Percentiles rank a stretch among this genome's conserved stretches.
Conservation (phyloP, 768 basidiomycete genomes). For the Rhizopogon salebrosus region DNA sequence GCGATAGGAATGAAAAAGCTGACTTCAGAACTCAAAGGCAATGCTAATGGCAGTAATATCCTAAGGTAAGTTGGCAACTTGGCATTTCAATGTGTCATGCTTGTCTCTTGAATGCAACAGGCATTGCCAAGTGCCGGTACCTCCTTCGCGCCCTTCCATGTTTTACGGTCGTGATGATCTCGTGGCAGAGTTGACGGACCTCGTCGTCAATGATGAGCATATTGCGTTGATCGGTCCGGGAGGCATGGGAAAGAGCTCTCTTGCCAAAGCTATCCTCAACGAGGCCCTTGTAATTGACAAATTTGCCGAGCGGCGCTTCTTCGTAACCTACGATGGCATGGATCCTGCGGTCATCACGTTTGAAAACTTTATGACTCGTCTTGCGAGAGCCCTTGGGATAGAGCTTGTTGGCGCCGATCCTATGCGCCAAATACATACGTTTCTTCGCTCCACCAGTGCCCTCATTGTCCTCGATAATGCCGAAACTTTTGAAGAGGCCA, state of each 20-base stretch:
- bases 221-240: not conserved
- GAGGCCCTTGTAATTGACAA: not conserved
- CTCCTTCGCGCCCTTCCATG: no score
- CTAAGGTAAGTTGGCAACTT: not conserved
- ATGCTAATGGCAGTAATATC: not conserved
- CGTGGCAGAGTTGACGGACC: not conserved
- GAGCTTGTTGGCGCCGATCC: not conserved
- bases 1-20: not conserved
- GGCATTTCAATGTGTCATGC: no score
- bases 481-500: not conserved
- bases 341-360: not conserved
- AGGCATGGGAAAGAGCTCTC: not conserved
- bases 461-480: slow-evolving; percentile 1
- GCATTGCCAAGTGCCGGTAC: not conserved
- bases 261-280: not conserved
- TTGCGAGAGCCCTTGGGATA: not conserved
- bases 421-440: not conserved
- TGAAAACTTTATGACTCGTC: not conserved
- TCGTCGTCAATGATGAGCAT: not conserved
- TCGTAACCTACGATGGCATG: not conserved
- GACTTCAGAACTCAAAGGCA: not conserved
- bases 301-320: not conserved
- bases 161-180: no score
- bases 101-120: not conserved
- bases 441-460: not conserved